Evolutionary conservation across 192 early-diverging fungal genomes (phyloP).

Genomic region (Entomortierella parvispora): DNA sequence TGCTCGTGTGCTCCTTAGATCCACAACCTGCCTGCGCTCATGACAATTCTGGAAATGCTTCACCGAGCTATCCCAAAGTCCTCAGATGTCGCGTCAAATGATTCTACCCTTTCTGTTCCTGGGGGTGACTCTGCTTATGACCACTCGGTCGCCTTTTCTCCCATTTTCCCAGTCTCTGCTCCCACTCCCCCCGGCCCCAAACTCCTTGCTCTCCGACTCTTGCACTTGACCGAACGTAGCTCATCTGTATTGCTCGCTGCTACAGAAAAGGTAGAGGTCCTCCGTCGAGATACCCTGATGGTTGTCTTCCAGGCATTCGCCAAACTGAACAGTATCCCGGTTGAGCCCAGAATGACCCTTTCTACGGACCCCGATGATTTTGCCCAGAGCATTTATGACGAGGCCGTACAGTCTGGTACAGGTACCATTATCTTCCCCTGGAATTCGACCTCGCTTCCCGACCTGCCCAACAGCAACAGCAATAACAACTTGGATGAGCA

Average conservation of each 20-base stretch:
- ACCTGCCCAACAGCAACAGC: conserved; percentile 18
- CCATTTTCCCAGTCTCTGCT: neutral
- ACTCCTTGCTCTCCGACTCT: conserved; percentile 76
- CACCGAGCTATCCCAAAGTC: conserved; percentile 19
- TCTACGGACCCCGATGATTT: conserved; percentile 71
- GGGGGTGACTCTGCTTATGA: neutral
- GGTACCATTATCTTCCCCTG: conserved; percentile 81
- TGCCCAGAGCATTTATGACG: conserved; percentile 69
- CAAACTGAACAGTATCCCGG: conserved; percentile 71
- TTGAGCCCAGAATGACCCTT: conserved; percentile 71
- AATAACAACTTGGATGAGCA: neutral
- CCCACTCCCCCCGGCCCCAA: conserved; percentile 8
- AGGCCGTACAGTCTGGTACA: conserved; percentile 60
- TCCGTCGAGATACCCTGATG: conserved; percentile 78
- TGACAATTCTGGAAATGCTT: conserved; percentile 53
- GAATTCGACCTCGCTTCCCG: conserved; percentile 52
- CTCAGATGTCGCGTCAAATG: neutral
- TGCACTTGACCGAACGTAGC: conserved; percentile 82
- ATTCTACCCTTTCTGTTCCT: conserved; percentile 2
- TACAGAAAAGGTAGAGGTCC: conserved; percentile 66
- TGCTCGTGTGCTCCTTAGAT: conserved; percentile 2
- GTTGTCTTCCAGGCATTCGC: conserved; percentile 87
- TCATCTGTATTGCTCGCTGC: conserved; percentile 84
- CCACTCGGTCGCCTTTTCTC: conserved; percentile 17
- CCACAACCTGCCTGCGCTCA: conserved; percentile 54